These are phyloP conservation scores for Apiospora rasikravindrae DNA, from an alignment of 2,329 filamentous ascomycete genomes.

Conservation along the genomic window DNA sequence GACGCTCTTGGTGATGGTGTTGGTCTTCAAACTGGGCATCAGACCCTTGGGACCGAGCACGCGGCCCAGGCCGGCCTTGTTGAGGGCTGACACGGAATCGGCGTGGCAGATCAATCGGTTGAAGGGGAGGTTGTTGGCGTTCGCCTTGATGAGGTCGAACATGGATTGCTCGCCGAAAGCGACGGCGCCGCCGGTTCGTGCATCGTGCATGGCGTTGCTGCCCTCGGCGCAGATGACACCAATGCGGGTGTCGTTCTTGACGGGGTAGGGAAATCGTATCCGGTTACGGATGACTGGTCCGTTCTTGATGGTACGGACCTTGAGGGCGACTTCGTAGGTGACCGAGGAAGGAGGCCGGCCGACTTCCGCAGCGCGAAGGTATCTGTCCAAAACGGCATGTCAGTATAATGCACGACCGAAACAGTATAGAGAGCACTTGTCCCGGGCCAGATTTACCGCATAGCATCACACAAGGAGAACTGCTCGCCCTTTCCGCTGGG, in stretches of 20 bases:
- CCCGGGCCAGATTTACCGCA: constrained; percentile 66
- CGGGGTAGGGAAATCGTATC: constrained; percentile 85
- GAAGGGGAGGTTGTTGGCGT: constrained; percentile 78
- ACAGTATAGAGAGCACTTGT: neutral
- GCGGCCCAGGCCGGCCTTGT: constrained; percentile 79
- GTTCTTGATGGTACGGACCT: constrained; percentile 82
- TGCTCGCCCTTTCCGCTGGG: constrained; percentile 67
- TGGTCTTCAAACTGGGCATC: constrained; percentile 89
- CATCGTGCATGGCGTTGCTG: constrained; percentile 74
- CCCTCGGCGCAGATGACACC: constrained; percentile 90
- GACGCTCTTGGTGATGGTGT: constrained; percentile 86
- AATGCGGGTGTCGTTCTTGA: constrained; percentile 86
- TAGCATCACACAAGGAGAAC: constrained; percentile 88
- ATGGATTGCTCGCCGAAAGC: constrained; percentile 86
- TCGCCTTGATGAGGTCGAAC: constrained; percentile 75
- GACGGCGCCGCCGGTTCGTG: constrained; percentile 77
- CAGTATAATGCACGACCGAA: neutral
- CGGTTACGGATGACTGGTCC: constrained; percentile 87
- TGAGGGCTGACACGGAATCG: constrained; percentile 77
- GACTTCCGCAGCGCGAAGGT: constrained; percentile 91
- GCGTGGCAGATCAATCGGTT: constrained; percentile 88
- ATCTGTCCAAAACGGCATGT: constrained; percentile 58
- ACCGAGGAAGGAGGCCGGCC: constrained; percentile 72
- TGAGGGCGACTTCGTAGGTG: constrained; percentile 91
- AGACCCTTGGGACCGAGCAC: constrained; percentile 87